Evolutionary conservation across 306 rosid species (phyloP).

Genomic region (Vigna nakashimae): DNA sequence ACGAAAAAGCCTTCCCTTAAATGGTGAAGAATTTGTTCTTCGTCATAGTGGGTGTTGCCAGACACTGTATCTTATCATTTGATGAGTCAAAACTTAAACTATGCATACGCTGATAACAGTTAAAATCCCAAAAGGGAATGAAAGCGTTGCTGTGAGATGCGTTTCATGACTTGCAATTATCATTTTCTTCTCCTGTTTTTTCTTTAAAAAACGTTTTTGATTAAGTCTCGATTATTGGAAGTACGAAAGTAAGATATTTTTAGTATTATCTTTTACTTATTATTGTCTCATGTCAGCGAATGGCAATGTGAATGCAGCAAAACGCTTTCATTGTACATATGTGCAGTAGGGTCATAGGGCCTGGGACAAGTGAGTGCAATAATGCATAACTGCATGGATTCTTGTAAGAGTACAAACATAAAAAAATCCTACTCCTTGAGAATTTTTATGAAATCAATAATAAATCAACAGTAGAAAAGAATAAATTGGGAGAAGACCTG

Average conservation of each 20-base stretch:
- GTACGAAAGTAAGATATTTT: neutral
- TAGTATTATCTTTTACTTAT: neutral
- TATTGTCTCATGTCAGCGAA: neutral
- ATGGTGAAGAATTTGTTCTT: neutral
- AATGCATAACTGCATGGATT: slow-evolving; percentile 9
- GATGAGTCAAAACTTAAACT: neutral
- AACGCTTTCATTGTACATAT: slow-evolving; percentile 11
- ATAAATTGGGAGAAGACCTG: neutral
- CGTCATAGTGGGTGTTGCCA: neutral
- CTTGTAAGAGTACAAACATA: neutral
- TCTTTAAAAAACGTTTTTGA: too few species aligned
- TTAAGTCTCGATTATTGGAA: too few species aligned
- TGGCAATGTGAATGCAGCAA: slow-evolving; percentile 15
- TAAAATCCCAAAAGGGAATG: neutral
- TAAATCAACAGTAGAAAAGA: neutral
- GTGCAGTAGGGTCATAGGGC: neutral
- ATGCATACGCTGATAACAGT: neutral
- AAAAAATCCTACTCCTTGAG: neutral
- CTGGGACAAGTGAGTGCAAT: slow-evolving; percentile 18
- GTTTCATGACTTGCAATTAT: neutral
- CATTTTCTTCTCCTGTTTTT: too few species aligned
- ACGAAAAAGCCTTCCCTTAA: slow-evolving; percentile 62
- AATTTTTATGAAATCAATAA: neutral
- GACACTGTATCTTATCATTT: neutral
- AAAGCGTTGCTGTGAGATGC: slow-evolving; percentile 2